Evolutionary conservation across 2,329 filamentous ascomycete genomes (phyloP).

Genomic region (Aspergillus sclerotialis): DNA sequence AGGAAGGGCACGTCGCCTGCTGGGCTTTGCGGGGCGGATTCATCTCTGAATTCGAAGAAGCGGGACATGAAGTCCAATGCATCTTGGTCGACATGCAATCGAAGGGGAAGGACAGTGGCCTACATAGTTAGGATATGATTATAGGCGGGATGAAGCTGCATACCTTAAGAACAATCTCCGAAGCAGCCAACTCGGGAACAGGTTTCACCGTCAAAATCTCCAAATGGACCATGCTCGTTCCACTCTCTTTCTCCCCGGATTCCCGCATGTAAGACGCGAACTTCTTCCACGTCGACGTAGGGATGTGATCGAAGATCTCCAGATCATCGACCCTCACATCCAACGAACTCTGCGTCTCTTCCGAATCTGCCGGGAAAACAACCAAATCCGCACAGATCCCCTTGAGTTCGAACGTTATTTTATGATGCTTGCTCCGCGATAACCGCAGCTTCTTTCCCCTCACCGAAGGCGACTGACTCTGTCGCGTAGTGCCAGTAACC

Average conservation of each 20-base stretch:
- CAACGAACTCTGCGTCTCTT: slow-evolving; percentile 80
- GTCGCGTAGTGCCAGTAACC: slow-evolving; percentile 32
- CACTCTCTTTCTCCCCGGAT: slow-evolving; percentile 76
- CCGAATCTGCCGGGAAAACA: slow-evolving; percentile 66
- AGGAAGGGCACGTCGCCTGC: slow-evolving; percentile 75
- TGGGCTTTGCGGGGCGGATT: slow-evolving; percentile 47
- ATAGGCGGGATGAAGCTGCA: too few relatives aligned
- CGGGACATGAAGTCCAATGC: slow-evolving; percentile 93
- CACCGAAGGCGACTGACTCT: slow-evolving; percentile 23
- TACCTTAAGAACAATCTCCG: slow-evolving; percentile 77
- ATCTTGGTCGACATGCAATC: slow-evolving; percentile 94
- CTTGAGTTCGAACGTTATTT: slow-evolving; percentile 88
- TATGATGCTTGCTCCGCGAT: slow-evolving; percentile 80
- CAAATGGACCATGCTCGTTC: slow-evolving; percentile 81
- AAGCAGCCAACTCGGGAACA: slow-evolving; percentile 72
- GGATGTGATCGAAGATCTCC: slow-evolving; percentile 89
- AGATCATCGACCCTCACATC: slow-evolving; percentile 76
- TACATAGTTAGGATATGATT: slow-evolving; percentile 24
- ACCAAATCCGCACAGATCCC: slow-evolving; percentile 78
- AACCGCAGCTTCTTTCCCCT: slow-evolving; percentile 61
- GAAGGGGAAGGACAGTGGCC: slow-evolving; percentile 70
- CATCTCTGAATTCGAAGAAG: slow-evolving; percentile 97
- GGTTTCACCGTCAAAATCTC: slow-evolving; percentile 85
- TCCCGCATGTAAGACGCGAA: slow-evolving; percentile 92
- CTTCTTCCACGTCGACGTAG: slow-evolving; percentile 96